Evolutionary conservation across 345 rosid genomes (phyloP).

Genomic region (Arabis hirsuta): DNA sequence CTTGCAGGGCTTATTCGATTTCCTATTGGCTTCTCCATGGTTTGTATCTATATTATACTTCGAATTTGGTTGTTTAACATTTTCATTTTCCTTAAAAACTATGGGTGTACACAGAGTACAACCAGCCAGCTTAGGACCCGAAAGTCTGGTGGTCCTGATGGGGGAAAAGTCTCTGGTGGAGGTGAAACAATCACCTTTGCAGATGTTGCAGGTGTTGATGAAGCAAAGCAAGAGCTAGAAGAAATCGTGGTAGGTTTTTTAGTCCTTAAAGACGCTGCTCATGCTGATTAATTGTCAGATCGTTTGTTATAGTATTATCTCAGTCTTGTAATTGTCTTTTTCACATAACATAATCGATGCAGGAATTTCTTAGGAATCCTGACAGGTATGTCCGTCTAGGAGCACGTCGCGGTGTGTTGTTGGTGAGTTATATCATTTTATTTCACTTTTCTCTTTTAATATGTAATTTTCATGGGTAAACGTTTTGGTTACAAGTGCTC

Average conservation of each 20-base stretch:
- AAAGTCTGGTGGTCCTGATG: constrained; percentile 68
- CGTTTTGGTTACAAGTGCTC: constrained; percentile 9
- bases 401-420: constrained; percentile 93
- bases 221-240: constrained; percentile 97
- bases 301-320: constrained; percentile 26
- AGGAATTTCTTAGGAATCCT: constrained; percentile 97
- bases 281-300: constrained; percentile 3
- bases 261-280: constrained; percentile 13
- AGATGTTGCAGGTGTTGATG: constrained; percentile 97
- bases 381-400: constrained; percentile 81
- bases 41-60: constrained; percentile 28
- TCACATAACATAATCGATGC: constrained; percentile 38
- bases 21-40: constrained; percentile 87
- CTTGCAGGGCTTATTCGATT: constrained; percentile 82
- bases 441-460: neutral
- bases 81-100: constrained; percentile 5
- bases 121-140: constrained; percentile 82
- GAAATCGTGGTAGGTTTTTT: constrained; percentile 82
- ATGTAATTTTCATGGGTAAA: neutral
- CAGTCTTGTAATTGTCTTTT: constrained; percentile 37
- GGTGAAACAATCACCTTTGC: constrained; percentile 87
- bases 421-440: constrained; percentile 60
- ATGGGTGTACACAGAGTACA: constrained; percentile 53
- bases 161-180: constrained; percentile 67
- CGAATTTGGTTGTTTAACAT: neutral